Percentiles rank a stretch among this genome's conserved stretches.
These are phyloP conservation scores for Colletotrichum falcatum DNA, from an alignment of 2,329 filamentous ascomycete genomes.

Conservation along the genomic window DNA sequence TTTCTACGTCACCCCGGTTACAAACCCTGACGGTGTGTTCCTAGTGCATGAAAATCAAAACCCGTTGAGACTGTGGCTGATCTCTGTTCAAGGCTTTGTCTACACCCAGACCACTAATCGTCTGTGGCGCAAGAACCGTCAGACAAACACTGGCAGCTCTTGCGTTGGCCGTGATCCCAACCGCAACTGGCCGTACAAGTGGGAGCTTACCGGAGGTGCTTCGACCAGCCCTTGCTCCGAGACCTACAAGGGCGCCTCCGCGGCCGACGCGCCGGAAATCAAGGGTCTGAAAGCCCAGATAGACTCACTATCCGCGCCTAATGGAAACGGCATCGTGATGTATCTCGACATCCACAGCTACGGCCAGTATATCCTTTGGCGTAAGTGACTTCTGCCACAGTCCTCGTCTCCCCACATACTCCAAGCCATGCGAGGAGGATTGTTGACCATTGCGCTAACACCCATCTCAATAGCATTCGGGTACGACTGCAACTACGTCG, in stretches of 20 bases:
- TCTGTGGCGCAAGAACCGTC: slow-evolving; percentile 66
- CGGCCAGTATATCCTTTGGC: slow-evolving; percentile 56
- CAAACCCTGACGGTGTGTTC: slow-evolving; percentile 58
- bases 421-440: background rate
- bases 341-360: slow-evolving; percentile 77
- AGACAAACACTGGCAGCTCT: slow-evolving; percentile 48
- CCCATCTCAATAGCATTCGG: slow-evolving; percentile 24
- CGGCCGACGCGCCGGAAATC: slow-evolving; percentile 60
- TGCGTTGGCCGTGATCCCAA: slow-evolving; percentile 66
- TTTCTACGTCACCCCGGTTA: slow-evolving; percentile 64
- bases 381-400: background rate
- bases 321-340: slow-evolving; percentile 68
- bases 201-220: slow-evolving; percentile 58
- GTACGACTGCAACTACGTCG: slow-evolving; percentile 40
- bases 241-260: slow-evolving; percentile 55
- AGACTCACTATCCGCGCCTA: slow-evolving; percentile 52
- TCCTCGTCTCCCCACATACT: background rate
- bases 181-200: slow-evolving; percentile 65
- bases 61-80: background rate
- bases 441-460: background rate
- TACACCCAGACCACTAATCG: slow-evolving; percentile 59
- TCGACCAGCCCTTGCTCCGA: slow-evolving; percentile 62
- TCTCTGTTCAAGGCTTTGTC: slow-evolving; percentile 53
- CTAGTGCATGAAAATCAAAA: too few relatives aligned
- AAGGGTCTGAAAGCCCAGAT: slow-evolving; percentile 60